Base-by-base conservation (phyloP, 176 grass and related monocot species). In the Cenchrus fungigraminus region DNA sequence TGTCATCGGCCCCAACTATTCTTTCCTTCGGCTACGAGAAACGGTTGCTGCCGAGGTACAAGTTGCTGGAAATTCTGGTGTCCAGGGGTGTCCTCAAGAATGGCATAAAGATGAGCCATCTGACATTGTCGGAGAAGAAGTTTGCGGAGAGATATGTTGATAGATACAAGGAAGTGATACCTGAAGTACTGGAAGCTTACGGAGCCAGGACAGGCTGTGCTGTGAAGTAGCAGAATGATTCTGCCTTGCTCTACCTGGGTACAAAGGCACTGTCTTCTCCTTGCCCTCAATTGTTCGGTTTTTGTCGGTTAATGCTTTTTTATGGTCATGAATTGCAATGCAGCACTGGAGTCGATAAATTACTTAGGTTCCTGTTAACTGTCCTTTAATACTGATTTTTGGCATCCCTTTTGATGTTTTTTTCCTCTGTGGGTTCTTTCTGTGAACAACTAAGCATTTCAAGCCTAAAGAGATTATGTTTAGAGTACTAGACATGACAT, bases 11-110 rank as follows among this genome's bases (percentile, higher is more conserved):
- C 43, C 94, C 85, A 2, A 17, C 62, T 9, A 5, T 84, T 62
- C 80, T 97, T 16, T 85, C 75, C 20, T 63, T 97, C 42, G 88
- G 91, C 72, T 84, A 92, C 0, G 89, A 94, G 78, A 93, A 82
- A 74, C 88, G 85, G 47, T 53, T 90, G 22, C 31, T 94, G 55
- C 91, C 91, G 1, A 77, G 91, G 85, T 90, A 63, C 52, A 16
- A 0, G 17, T 85, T 94, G 37, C 61, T 94, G 54, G 42, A 86
- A 17, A 52, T 89, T 40, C 76, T 97, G 49, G 61, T 51, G 17
- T 90, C 82, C 1, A 86, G 20, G 47, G 72, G 85, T 46, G 15
- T 82, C 13, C 54, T 91, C 71, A 79, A 71, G 65, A 42, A 42
- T 0, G 73, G 59, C 64, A 67, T 76, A 16, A 80, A 32, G 82